Conservation (phyloP, 148 eudicot species). For the Persicaria tinctoria region DNA sequence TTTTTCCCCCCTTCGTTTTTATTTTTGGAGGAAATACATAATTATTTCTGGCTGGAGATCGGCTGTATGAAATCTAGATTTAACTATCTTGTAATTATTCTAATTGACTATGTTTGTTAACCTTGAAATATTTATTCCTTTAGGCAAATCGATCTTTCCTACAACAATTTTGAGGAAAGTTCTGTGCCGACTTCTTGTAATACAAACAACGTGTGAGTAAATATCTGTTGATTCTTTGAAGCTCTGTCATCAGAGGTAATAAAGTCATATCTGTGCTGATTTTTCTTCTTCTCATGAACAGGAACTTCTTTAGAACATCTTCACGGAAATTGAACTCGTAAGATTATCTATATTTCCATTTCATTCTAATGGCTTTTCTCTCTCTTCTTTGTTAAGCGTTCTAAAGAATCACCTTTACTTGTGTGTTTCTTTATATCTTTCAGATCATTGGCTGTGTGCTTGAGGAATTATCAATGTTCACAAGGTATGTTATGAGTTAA, state of each 20-base stretch:
- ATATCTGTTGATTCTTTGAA: neutral
- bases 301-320: constrained; percentile 52
- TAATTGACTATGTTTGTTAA: neutral
- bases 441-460: constrained; percentile 34
- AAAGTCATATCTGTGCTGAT: neutral
- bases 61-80: neutral
- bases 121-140: constrained; percentile 9
- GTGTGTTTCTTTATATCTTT: neutral
- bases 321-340: constrained; percentile 26
- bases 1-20: no score
- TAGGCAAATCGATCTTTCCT: constrained; percentile 57
- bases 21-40: neutral
- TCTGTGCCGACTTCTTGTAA: constrained; percentile 30
- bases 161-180: constrained; percentile 37
- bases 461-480: constrained; percentile 23
- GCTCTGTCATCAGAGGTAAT: neutral
- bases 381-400: neutral
- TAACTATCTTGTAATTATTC: neutral
- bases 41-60: neutral
- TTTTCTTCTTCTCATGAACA: constrained; percentile 17
- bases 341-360: constrained; percentile 18
- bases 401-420: neutral
- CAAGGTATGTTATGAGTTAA: constrained; percentile 21
- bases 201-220: constrained; percentile 32
- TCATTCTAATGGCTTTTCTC: neutral